Evolutionary conservation across 768 basidiomycete species (phyloP).

Genomic region (Trichaptum fuscoviolaceum): DNA sequence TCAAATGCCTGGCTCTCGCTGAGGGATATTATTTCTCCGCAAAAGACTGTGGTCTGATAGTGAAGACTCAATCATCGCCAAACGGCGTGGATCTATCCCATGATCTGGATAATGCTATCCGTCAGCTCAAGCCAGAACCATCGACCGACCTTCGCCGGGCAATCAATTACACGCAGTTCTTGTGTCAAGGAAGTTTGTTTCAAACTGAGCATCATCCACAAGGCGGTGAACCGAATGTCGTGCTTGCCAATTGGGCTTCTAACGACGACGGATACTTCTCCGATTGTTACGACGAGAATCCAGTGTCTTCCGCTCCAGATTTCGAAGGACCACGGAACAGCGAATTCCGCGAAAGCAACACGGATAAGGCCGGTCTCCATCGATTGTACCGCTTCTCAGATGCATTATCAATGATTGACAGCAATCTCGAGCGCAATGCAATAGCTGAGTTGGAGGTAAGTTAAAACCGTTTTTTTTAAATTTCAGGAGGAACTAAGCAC

Average conservation of each 20-base stretch:
- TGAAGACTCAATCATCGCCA: background rate
- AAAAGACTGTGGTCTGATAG: constrained; percentile 27
- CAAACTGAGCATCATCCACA: background rate
- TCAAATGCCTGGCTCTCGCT: constrained; percentile 53
- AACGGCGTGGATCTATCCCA: constrained; percentile 27
- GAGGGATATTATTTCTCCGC: constrained; percentile 48
- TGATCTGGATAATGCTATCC: constrained; percentile 27
- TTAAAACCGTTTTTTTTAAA: background rate
- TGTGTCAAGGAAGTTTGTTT: constrained; percentile 22
- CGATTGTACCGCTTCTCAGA: background rate
- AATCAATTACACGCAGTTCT: constrained; percentile 59
- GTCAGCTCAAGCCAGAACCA: constrained; percentile 25
- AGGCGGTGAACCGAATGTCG: background rate
- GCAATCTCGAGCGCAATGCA: background rate
- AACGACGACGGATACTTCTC: background rate
- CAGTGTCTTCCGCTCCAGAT: constrained; percentile 1
- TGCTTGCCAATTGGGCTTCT: background rate
- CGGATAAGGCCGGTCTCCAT: background rate
- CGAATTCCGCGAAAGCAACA: background rate
- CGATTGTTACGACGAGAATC: background rate
- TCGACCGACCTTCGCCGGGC: constrained; percentile 58
- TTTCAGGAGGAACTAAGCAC: background rate
- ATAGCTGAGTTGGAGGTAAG: background rate
- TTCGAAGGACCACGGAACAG: constrained; percentile 10
- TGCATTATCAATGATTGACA: background rate